phyloP scores from a whole-genome alignment of 257 asterid species.

The Anisodus acutangulus region DNA sequence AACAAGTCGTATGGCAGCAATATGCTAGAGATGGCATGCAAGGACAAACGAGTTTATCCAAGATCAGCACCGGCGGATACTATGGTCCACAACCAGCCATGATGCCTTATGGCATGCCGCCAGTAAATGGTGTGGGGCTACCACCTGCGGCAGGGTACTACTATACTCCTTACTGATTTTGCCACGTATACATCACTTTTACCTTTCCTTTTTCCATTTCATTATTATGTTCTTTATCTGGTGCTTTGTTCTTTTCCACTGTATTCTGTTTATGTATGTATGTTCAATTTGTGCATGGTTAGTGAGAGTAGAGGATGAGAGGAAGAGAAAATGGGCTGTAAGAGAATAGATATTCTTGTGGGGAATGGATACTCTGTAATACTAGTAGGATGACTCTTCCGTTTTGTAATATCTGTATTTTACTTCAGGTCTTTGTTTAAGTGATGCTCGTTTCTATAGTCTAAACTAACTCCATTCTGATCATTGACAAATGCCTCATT shows the following conservation, averaged over 20 bases:
- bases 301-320: conserved; percentile 37
- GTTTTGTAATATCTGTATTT: conserved; percentile 1
- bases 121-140: conserved; percentile 57
- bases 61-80: conserved; percentile 62
- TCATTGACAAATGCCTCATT: not conserved
- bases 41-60: conserved; percentile 71
- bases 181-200: not conserved
- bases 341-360: conserved; percentile 33
- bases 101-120: conserved; percentile 76
- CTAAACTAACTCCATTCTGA: not conserved
- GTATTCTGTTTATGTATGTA: conserved; percentile 47
- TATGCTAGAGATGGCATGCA: conserved; percentile 74
- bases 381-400: not conserved
- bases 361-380: conserved; percentile 46
- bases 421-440: conserved; percentile 37
- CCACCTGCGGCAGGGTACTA: conserved; percentile 62
- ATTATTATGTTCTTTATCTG: conserved; percentile 26
- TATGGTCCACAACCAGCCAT: conserved; percentile 52
- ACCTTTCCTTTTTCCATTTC: not conserved
- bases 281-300: conserved; percentile 48
- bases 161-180: conserved; percentile 49
- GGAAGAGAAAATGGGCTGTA: conserved; percentile 45
- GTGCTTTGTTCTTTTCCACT: conserved; percentile 26
- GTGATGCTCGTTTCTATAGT: not conserved
- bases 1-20: conserved; percentile 80